A percentile compares a stretch with the other conserved stretches of the same genome.
Evolutionary conservation across 2,329 filamentous ascomycete species (phyloP).

Genomic region (Calonectria crousiana): DNA sequence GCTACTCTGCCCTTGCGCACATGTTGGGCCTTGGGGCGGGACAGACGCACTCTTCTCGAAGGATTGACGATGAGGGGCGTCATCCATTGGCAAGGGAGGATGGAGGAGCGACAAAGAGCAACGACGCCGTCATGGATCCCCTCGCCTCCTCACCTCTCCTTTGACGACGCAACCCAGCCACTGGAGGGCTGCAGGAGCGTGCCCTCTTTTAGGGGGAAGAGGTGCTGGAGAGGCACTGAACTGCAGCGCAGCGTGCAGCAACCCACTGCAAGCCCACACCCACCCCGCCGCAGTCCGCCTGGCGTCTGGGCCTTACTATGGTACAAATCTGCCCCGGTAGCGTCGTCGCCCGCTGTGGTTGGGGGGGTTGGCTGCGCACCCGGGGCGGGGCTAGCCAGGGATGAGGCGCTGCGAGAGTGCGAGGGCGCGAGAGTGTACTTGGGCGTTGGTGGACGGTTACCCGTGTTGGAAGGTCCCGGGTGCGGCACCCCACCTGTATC

Average conservation of each 20-base stretch:
- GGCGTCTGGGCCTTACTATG: not conserved
- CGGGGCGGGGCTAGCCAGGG: slow-evolving; percentile 29
- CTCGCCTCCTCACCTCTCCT: not conserved
- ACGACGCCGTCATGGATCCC: not conserved
- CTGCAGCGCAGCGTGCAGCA: slow-evolving; percentile 25
- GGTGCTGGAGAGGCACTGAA: slow-evolving; percentile 2
- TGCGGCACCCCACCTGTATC: not conserved
- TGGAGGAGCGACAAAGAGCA: not conserved
- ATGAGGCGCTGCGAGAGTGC: slow-evolving; percentile 26
- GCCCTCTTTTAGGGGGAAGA: not conserved
- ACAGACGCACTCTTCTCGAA: not conserved
- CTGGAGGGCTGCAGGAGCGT: not conserved
- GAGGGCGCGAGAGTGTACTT: slow-evolving; percentile 28
- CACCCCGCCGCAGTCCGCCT: slow-evolving; percentile 8
- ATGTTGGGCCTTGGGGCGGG: not conserved
- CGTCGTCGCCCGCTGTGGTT: not conserved
- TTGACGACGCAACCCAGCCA: not conserved
- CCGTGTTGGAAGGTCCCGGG: slow-evolving; percentile 35
- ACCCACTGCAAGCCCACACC: slow-evolving; percentile 16
- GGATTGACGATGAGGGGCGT: not conserved
- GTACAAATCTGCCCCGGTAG: not conserved
- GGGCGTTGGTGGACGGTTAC: slow-evolving; percentile 34
- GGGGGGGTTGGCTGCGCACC: slow-evolving; percentile 1
- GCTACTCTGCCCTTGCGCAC: not conserved
- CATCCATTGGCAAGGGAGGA: not conserved